These are phyloP conservation scores for Nicotiana obtusifolia DNA, from an alignment of 257 asterid species.

Conservation along the genomic window DNA sequence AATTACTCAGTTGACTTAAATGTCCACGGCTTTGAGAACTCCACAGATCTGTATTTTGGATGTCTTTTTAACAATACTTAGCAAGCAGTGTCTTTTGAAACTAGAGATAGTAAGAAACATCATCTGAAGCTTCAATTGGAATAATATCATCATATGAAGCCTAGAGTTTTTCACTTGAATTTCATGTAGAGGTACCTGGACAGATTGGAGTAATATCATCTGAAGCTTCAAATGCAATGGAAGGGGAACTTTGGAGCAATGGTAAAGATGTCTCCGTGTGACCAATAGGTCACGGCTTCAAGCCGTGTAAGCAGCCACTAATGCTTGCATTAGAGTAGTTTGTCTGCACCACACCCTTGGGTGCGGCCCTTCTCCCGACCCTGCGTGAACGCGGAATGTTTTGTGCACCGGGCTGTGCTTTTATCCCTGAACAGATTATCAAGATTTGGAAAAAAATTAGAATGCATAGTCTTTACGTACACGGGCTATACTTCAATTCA, in stretches of 20 bases:
- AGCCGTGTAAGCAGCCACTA: too few relatives aligned
- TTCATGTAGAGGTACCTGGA: not conserved
- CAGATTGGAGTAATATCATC: too few relatives aligned
- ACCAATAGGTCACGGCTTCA: too few relatives aligned
- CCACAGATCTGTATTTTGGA: not conserved
- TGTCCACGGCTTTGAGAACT: not conserved
- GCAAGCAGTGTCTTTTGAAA: not conserved
- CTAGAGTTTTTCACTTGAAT: not conserved
- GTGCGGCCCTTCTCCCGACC: too few relatives aligned
- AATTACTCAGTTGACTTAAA: not conserved
- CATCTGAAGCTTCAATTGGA: not conserved
- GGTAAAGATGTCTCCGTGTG: too few relatives aligned
- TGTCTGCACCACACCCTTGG: too few relatives aligned
- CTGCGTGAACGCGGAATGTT: too few relatives aligned
- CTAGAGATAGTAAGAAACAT: not conserved
- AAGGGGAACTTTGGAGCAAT: too few relatives aligned
- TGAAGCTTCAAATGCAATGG: too few relatives aligned
- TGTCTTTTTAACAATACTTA: not conserved
- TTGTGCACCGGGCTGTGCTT: too few relatives aligned
- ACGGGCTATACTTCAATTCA: not conserved
- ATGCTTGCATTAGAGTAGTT: too few relatives aligned
- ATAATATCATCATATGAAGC: not conserved
- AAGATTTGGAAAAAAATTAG: not conserved
- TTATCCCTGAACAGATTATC: not conserved
- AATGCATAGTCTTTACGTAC: not conserved